Evolutionary conservation across 1,284 basidiomycete species (phyloP).

Genomic region (Ceratobasidium sp.): DNA sequence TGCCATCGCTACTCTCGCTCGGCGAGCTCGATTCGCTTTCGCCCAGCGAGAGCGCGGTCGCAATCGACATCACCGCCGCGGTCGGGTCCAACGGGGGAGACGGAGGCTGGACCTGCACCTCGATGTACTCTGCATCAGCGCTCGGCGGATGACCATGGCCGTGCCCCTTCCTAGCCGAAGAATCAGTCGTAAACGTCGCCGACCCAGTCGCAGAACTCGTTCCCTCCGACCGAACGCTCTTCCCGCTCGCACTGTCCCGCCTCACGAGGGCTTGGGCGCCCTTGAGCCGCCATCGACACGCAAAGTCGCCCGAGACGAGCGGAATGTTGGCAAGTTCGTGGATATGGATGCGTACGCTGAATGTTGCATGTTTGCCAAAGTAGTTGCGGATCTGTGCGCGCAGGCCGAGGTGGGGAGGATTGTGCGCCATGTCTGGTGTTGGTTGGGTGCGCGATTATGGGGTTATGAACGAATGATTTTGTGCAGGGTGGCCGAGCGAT

Average conservation of each 20-base stretch:
- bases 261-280: conserved; percentile 57
- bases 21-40: conserved; percentile 27
- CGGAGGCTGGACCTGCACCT: conserved; percentile 40
- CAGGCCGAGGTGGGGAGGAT: conserved; percentile 39
- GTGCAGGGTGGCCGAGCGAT: background rate
- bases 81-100: conserved; percentile 32
- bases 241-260: conserved; percentile 56
- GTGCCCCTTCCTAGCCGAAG: conserved; percentile 22
- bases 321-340: conserved; percentile 83
- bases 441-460: background rate
- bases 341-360: conserved; percentile 73
- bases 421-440: conserved; percentile 12
- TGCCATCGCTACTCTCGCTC: conserved; percentile 37
- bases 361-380: conserved; percentile 66
- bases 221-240: conserved; percentile 56
- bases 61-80: conserved; percentile 4
- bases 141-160: conserved; percentile 51
- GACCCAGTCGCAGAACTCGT: conserved; percentile 54
- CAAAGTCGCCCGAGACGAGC: conserved; percentile 80
- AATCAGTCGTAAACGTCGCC: background rate
- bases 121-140: conserved; percentile 50
- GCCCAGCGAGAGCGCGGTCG: conserved; percentile 24
- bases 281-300: conserved; percentile 81
- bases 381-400: conserved; percentile 41
- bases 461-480: background rate